Evolutionary conservation across 495 filamentous ascomycete species (phyloP).

Genomic region (Diplogelasinospora grovesii): DNA sequence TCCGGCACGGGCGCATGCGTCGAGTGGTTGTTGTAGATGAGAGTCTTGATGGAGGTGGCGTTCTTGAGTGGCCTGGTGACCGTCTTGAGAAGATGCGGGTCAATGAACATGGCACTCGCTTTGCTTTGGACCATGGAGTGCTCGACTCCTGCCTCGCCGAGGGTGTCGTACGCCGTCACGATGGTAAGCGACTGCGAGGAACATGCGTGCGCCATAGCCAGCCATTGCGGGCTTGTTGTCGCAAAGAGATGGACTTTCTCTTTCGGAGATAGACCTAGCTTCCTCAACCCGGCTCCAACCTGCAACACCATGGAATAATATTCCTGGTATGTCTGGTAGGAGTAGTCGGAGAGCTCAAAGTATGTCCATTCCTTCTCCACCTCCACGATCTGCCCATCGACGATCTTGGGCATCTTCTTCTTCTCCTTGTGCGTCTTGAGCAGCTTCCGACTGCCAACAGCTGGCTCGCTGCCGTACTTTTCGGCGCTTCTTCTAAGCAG

Average conservation of each 20-base stretch:
- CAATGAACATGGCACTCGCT: constrained; percentile 54
- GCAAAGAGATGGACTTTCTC: constrained; percentile 58
- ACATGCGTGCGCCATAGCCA: constrained; percentile 54
- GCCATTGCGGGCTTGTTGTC: constrained; percentile 48
- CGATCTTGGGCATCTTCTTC: constrained; percentile 61
- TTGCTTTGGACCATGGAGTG: constrained; percentile 55
- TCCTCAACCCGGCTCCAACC: constrained; percentile 50
- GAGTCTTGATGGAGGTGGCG: constrained; percentile 32
- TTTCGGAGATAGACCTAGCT: constrained; percentile 43
- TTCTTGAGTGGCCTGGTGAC: constrained; percentile 34
- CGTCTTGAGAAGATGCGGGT: constrained; percentile 52
- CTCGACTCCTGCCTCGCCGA: constrained; percentile 53
- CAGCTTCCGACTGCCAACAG: constrained; percentile 51
- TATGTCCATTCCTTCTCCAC: constrained; percentile 63
- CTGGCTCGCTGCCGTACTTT: constrained; percentile 49
- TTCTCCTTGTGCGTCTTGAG: constrained; percentile 53
- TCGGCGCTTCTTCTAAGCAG: constrained; percentile 47
- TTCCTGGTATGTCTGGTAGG: constrained; percentile 54
- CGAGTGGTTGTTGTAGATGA: constrained; percentile 40
- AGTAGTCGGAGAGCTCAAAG: constrained; percentile 56
- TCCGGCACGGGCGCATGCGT: constrained; percentile 34
- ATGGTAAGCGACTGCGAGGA: constrained; percentile 91
- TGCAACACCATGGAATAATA: constrained; percentile 48
- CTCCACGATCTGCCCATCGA: constrained; percentile 54
- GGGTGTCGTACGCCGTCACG: constrained; percentile 85